phyloP scores from a whole-genome alignment of 2,329 filamentous ascomycete genomes.

The Neonectria neomacrospora region DNA sequence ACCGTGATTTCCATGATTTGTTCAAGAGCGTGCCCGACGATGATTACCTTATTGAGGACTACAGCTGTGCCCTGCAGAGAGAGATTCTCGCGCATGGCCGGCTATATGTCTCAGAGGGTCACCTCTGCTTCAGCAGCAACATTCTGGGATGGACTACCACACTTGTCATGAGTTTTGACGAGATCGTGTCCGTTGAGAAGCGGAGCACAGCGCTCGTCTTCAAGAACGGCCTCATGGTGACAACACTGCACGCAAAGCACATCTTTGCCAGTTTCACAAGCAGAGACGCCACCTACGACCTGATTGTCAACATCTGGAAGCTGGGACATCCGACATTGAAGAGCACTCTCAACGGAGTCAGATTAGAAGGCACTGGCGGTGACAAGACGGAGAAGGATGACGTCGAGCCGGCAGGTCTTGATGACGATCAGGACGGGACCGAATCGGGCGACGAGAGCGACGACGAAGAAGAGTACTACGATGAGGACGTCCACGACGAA shows the following conservation, averaged over 20 bases:
- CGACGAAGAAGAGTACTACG: conserved; percentile 69
- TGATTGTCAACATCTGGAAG: conserved; percentile 99
- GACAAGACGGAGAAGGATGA: conserved; percentile 92
- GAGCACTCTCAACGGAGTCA: conserved; percentile 90
- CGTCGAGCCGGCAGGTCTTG: conserved; percentile 51
- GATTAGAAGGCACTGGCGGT: conserved; percentile 81
- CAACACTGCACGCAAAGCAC: conserved; percentile 93
- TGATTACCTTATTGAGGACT: conserved; percentile 98
- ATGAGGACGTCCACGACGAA: conserved; percentile 81
- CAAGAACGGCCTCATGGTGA: conserved; percentile 96
- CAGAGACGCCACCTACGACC: conserved; percentile 93
- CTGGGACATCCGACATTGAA: conserved; percentile 92
- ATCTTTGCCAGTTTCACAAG: conserved; percentile 96
- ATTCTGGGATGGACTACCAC: conserved; percentile 99
- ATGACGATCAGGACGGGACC: conserved; percentile 63
- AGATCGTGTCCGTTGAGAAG: conserved; percentile 96
- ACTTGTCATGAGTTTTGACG: conserved; percentile 96
- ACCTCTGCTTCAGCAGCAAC: conserved; percentile 98
- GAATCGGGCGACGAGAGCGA: conserved; percentile 72
- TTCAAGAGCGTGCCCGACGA: conserved; percentile 98
- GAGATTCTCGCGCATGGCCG: conserved; percentile 95
- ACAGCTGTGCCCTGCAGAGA: conserved; percentile 93
- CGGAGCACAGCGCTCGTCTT: conserved; percentile 95
- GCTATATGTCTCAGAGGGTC: conserved; percentile 95
- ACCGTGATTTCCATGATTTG: conserved; percentile 90